A percentile compares a stretch with the other conserved stretches of the same genome.
phyloP scores from a whole-genome alignment of 1,284 basidiomycete genomes.

The Irpex lacteus region DNA sequence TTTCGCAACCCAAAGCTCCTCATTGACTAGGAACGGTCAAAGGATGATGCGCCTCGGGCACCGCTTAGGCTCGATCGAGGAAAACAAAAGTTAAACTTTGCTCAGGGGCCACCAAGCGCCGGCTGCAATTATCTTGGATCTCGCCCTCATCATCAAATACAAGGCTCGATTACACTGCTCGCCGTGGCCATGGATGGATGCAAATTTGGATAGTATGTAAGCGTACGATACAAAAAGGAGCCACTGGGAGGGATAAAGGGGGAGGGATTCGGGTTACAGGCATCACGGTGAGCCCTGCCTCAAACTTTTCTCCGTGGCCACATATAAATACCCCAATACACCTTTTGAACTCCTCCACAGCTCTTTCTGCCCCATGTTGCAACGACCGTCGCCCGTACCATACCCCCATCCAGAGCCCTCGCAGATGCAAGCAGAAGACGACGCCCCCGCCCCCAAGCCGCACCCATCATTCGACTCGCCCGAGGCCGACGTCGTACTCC shows the following conservation, averaged over 20 bases:
- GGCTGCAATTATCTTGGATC: no score
- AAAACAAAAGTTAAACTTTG: no score
- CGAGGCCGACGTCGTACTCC: constrained; percentile 50
- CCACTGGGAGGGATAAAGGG: no score
- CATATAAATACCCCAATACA: not conserved
- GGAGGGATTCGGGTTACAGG: no score
- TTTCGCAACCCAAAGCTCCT: no score
- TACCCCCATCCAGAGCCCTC: not conserved
- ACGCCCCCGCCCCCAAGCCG: not conserved
- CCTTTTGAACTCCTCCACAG: not conserved
- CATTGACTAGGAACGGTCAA: not conserved
- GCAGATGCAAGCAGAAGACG: constrained; percentile 4
- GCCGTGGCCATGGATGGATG: no score
- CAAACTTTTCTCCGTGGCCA: not conserved
- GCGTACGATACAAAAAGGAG: no score
- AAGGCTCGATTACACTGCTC: no score
- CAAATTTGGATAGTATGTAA: no score
- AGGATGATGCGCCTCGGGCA: not conserved
- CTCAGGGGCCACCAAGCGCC: no score
- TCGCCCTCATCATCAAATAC: no score
- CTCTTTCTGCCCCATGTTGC: not conserved
- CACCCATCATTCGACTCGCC: constrained; percentile 47
- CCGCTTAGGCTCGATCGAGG: not conserved
- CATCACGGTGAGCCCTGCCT: no score
- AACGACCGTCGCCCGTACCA: not conserved